These are phyloP conservation scores for Moesziomyces parantarcticus DNA, from an alignment of 1,284 basidiomycete genomes.

Conservation along the genomic window DNA sequence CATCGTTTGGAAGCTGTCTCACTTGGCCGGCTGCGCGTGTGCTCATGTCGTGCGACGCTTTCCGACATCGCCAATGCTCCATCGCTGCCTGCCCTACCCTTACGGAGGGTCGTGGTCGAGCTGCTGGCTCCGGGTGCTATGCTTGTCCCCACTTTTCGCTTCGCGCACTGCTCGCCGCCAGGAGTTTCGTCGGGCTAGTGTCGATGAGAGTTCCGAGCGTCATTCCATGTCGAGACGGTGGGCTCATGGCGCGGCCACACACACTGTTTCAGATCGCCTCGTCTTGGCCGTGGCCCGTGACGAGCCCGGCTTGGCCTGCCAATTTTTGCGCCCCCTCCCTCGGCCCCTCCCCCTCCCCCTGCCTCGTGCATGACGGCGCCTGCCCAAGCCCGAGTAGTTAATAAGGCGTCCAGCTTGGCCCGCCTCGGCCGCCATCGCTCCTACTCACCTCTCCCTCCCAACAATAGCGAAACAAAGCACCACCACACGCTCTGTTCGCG, in stretches of 20 bases:
- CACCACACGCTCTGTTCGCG: not conserved
- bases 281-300: not conserved
- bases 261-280: not conserved
- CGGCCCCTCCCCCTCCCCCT: slow-evolving; percentile 11
- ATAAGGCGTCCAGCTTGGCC: slow-evolving; percentile 24
- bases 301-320: not conserved
- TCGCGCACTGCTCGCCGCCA: not conserved
- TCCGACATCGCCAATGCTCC: not conserved
- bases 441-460: slow-evolving; percentile 2
- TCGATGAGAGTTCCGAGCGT: not conserved
- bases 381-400: not conserved
- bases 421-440: not conserved
- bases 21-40: slow-evolving; percentile 22
- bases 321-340: slow-evolving; percentile 2
- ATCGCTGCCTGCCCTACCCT: no score
- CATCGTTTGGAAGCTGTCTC: slow-evolving; percentile 32
- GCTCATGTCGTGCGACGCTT: slow-evolving; percentile 5
- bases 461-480: not conserved
- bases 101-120: no score
- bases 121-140: no score
- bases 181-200: not conserved
- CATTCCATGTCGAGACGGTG: not conserved
- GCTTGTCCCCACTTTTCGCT: not conserved
- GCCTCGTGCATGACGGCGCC: slow-evolving; percentile 2
- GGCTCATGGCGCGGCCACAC: not conserved